Percentiles rank a stretch among this genome's conserved stretches.
Conservation (phyloP, 2,329 filamentous ascomycete species). For the Trichoderma koningiopsis region DNA sequence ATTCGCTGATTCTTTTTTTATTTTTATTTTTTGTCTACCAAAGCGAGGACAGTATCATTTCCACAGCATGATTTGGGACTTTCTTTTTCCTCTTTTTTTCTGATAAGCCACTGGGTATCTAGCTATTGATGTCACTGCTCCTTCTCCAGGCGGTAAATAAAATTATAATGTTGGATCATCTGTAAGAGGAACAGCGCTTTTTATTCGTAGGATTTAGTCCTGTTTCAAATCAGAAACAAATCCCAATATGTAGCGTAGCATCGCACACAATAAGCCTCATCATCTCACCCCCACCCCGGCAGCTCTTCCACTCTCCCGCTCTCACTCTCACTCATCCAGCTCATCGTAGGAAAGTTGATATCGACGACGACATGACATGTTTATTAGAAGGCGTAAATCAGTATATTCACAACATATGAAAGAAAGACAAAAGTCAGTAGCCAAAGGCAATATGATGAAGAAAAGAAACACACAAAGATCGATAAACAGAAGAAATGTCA, state of each 20-base stretch:
- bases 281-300: neutral
- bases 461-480: neutral
- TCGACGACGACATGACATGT: neutral
- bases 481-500: neutral
- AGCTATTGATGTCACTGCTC: neutral
- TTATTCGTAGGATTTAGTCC: neutral
- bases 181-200: neutral
- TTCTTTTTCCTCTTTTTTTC: neutral
- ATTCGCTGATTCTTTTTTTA: neutral
- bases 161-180: neutral
- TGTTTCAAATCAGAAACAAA: slow-evolving; percentile 12
- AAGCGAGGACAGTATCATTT: slow-evolving; percentile 5
- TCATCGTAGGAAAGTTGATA: neutral
- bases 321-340: neutral
- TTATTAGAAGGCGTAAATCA: slow-evolving; percentile 13
- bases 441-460: neutral
- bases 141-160: neutral
- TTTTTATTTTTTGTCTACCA: slow-evolving; percentile 4
- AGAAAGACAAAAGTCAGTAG: neutral
- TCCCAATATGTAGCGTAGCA: neutral
- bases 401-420: slow-evolving; percentile 14
- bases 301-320: neutral
- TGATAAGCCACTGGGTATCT: neutral
- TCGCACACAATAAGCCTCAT: slow-evolving; percentile 8
- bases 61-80: neutral